A percentile compares a stretch with the other conserved stretches of the same genome.
Evolutionary conservation across 495 filamentous ascomycete species (phyloP).

Genomic region (Aspergillus asperescens): DNA sequence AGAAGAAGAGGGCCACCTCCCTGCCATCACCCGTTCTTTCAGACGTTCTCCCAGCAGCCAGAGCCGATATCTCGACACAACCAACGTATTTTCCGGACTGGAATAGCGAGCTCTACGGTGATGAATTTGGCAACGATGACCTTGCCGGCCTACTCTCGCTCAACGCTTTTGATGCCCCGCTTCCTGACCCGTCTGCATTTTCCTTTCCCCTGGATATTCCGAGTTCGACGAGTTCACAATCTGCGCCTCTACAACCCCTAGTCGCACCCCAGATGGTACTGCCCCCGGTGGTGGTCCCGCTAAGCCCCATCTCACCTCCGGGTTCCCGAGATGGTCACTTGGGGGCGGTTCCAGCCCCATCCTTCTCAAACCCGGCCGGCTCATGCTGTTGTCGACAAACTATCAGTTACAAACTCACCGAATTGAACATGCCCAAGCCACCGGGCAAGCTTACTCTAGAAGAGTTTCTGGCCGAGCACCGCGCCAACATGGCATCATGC

Average conservation of each 20-base stretch:
- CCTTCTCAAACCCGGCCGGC: background rate
- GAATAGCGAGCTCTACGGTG: background rate
- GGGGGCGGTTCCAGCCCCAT: background rate
- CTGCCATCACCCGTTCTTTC: background rate
- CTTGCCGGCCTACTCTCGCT: background rate
- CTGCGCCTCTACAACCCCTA: background rate
- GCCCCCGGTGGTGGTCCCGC: background rate
- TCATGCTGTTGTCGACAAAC: background rate
- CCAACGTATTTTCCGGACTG: background rate
- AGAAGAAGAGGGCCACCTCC: background rate
- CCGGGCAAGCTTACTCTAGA: background rate
- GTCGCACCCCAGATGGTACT: background rate
- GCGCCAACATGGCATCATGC: slow-evolving; percentile 4
- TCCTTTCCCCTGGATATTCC: background rate
- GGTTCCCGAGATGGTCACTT: background rate
- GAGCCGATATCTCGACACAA: background rate
- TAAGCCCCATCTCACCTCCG: slow-evolving; percentile 2
- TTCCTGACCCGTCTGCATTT: background rate
- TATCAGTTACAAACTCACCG: background rate
- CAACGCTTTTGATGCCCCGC: background rate
- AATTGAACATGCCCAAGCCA: background rate
- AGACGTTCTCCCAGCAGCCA: background rate
- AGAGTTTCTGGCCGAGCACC: slow-evolving; percentile 6
- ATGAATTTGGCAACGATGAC: background rate
- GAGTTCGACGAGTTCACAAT: background rate